Conservation (phyloP, 805 yeast species). For the Metschnikowia noctiluminum region DNA sequence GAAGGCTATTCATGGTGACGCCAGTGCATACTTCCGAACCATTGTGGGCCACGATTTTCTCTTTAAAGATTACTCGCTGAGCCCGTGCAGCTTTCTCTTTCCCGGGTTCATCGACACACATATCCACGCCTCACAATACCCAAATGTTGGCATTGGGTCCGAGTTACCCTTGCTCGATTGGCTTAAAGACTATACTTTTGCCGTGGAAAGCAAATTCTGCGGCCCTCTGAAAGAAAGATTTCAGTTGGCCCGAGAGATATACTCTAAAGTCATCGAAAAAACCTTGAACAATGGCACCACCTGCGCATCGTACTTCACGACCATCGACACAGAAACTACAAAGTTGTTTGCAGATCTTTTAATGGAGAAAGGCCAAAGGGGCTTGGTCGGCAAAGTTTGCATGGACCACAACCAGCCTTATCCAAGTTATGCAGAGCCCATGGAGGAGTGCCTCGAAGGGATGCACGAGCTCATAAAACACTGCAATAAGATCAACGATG, state of each 20-base stretch:
- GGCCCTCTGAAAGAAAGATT: slow-evolving; percentile 32
- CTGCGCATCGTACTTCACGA: slow-evolving; percentile 86
- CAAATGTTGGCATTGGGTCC: slow-evolving; percentile 63
- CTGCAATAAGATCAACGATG: slow-evolving; percentile 53
- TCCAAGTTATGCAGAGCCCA: slow-evolving; percentile 68
- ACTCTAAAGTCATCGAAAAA: slow-evolving; percentile 60
- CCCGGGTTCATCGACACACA: slow-evolving; percentile 47
- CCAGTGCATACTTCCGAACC: slow-evolving; percentile 20
- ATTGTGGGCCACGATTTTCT: not conserved
- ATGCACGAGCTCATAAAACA: slow-evolving; percentile 56
- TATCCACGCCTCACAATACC: slow-evolving; percentile 45
- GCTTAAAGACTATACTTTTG: slow-evolving; percentile 85
- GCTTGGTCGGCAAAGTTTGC: slow-evolving; percentile 88
- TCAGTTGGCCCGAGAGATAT: slow-evolving; percentile 56
- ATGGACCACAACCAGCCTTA: slow-evolving; percentile 72
- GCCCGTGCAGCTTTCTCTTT: slow-evolving; percentile 57
- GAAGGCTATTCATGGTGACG: slow-evolving; percentile 10
- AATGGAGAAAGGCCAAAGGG: slow-evolving; percentile 71
- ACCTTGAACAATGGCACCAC: slow-evolving; percentile 85
- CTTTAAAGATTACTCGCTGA: slow-evolving; percentile 28
- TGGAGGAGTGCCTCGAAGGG: slow-evolving; percentile 49
- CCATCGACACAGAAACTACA: slow-evolving; percentile 72
- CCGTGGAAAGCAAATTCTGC: slow-evolving; percentile 68
- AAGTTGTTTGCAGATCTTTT: slow-evolving; percentile 73
- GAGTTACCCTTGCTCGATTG: slow-evolving; percentile 83